phyloP scores from a whole-genome alignment of 1,139 yeast species.

The Hemisphaericaspora lyxosophila region DNA sequence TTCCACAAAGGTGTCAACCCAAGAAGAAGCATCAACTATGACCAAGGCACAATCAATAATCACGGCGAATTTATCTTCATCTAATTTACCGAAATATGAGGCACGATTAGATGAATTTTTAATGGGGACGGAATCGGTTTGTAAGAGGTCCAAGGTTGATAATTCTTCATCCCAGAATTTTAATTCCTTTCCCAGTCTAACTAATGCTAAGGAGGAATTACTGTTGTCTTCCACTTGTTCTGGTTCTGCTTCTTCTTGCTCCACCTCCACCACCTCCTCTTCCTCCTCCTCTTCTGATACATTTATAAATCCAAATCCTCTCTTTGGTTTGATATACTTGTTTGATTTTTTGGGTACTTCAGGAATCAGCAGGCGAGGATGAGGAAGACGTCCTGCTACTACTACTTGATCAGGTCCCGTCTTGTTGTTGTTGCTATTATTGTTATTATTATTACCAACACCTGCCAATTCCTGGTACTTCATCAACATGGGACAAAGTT shows the following conservation, averaged over 20 bases:
- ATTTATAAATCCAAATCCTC: slow-evolving; percentile 43
- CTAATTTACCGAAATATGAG: slow-evolving; percentile 9
- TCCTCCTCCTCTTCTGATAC: slow-evolving; percentile 20
- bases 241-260: slow-evolving; percentile 6
- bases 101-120: not conserved
- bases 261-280: slow-evolving; percentile 6
- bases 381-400: too few species aligned
- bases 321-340: slow-evolving; percentile 28
- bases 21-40: slow-evolving; percentile 12
- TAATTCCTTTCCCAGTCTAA: slow-evolving; percentile 4
- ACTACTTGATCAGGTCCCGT: too few species aligned
- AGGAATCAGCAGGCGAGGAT: not conserved
- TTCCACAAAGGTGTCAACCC: slow-evolving; percentile 12
- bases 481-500: slow-evolving; percentile 35
- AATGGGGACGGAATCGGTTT: slow-evolving; percentile 15
- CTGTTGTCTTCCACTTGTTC: not conserved
- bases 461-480: slow-evolving; percentile 10
- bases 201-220: slow-evolving; percentile 1
- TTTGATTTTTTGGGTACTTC: slow-evolving; percentile 2
- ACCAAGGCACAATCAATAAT: slow-evolving; percentile 11
- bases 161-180: slow-evolving; percentile 17
- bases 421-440: not conserved
- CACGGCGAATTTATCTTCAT: slow-evolving; percentile 11
- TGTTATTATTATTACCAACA: too few species aligned
- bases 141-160: slow-evolving; percentile 14